phyloP scores from a whole-genome alignment of 257 asterid genomes.

The Lantana camara region DNA sequence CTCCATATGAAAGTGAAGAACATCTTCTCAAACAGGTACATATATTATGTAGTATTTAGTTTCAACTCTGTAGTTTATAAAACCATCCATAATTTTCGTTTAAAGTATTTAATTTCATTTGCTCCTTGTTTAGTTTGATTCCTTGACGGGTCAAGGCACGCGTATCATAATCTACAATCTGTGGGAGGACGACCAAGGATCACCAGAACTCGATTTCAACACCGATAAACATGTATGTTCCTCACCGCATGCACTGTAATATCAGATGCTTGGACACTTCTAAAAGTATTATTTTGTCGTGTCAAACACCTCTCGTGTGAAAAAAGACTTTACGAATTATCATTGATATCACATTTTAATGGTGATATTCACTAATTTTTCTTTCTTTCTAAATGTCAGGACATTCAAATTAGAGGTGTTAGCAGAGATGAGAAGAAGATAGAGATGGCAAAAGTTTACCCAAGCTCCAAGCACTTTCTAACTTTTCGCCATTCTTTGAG shows the following conservation, averaged over 20 bases:
- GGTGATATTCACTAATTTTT: not conserved
- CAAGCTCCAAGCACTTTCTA: constrained; percentile 63
- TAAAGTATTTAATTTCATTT: not conserved
- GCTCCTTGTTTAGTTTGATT: constrained; percentile 60
- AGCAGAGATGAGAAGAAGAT: constrained; percentile 69
- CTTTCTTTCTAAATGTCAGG: constrained; percentile 41
- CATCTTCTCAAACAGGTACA: constrained; percentile 71
- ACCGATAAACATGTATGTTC: constrained; percentile 52
- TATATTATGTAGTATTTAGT: not conserved
- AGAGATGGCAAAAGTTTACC: constrained; percentile 51
- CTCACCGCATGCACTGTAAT: too few species aligned
- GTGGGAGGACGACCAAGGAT: constrained; percentile 82
- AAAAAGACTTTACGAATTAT: too few species aligned
- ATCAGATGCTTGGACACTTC: too few species aligned
- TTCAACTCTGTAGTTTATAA: not conserved
- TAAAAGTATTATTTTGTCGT: too few species aligned
- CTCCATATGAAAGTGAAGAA: constrained; percentile 65
- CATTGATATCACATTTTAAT: too few species aligned
- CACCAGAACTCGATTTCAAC: constrained; percentile 68
- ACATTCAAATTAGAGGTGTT: constrained; percentile 70
- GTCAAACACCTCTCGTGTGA: too few species aligned
- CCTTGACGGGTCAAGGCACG: constrained; percentile 66
- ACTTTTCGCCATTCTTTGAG: constrained; percentile 81
- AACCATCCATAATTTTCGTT: not conserved
- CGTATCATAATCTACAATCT: constrained; percentile 77